These are phyloP conservation scores for Tephrocybe sp. DNA, from an alignment of 768 basidiomycete species.

Conservation along the genomic window DNA sequence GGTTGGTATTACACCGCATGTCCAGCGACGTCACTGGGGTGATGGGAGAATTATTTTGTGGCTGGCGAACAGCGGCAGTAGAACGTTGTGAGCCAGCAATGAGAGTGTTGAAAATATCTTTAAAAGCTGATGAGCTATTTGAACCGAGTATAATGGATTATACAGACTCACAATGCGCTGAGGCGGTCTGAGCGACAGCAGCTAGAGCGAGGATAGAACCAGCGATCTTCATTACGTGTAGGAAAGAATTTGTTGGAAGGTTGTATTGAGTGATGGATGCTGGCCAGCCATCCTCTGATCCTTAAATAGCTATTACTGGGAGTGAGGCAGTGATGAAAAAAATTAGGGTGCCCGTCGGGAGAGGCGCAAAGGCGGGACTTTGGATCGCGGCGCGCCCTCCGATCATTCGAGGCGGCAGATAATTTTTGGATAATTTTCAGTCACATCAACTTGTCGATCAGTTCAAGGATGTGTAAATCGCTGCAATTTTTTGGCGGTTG, in stretches of 20 bases:
- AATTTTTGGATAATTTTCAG: no score
- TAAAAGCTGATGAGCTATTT: background rate
- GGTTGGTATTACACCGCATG: constrained; percentile 40
- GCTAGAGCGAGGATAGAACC: constrained; percentile 18
- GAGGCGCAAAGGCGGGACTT: background rate
- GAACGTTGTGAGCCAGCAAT: constrained; percentile 23
- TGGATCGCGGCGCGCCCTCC: no score
- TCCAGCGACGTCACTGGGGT: constrained; percentile 35
- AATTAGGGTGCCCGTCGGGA: background rate
- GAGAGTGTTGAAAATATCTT: constrained; percentile 32
- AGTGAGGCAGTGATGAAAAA: background rate
- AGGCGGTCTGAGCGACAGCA: constrained; percentile 16
- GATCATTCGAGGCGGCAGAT: no score
- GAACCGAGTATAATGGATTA: background rate
- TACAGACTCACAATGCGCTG: constrained; percentile 15
- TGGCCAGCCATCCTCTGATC: background rate
- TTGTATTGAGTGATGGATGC: background rate
- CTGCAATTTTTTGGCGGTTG: no score
- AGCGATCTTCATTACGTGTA: constrained; percentile 23
- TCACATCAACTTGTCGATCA: no score
- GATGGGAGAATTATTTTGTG: constrained; percentile 41
- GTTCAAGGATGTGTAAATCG: no score
- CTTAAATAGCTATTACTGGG: background rate
- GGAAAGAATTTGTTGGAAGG: constrained; percentile 1
- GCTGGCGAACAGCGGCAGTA: constrained; percentile 32